Evolutionary conservation across 192 early-diverging fungal species (phyloP).

Genomic region (Coemansia sp.): DNA sequence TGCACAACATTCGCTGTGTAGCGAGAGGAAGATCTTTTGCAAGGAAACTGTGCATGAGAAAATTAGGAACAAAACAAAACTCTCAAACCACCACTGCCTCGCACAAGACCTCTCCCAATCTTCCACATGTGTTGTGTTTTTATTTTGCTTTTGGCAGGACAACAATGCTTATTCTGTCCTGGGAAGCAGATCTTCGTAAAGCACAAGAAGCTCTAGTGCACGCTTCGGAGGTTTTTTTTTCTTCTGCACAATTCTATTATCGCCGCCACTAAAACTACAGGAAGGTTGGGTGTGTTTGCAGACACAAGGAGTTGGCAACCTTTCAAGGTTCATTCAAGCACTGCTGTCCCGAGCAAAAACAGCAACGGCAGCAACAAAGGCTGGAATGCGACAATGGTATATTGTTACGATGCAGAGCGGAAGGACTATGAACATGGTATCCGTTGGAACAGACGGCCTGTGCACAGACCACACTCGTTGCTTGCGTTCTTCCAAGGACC

Average conservation of each 20-base stretch:
- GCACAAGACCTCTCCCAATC: background rate
- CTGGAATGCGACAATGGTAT: background rate
- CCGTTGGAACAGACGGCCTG: background rate
- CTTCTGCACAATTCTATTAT: background rate
- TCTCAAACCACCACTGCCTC: no score
- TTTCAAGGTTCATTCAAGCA: background rate
- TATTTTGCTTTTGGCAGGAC: background rate
- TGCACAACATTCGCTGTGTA: background rate
- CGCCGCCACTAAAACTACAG: background rate
- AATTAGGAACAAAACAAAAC: no score
- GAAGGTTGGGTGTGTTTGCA: background rate
- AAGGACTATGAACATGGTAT: background rate
- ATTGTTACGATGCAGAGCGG: background rate
- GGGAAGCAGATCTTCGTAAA: no score
- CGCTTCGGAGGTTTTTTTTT: background rate
- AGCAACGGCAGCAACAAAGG: background rate
- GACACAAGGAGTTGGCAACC: no score
- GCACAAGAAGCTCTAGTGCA: background rate
- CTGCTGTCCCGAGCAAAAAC: constrained; percentile 1
- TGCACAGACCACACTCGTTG: background rate
- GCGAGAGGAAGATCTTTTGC: no score
- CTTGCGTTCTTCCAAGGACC: background rate
- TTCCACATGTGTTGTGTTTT: background rate
- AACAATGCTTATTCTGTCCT: background rate
- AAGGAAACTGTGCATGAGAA: no score